Evolutionary conservation across 2,329 filamentous ascomycete genomes (phyloP).

Genomic region (Aspergillus viridinutans): DNA sequence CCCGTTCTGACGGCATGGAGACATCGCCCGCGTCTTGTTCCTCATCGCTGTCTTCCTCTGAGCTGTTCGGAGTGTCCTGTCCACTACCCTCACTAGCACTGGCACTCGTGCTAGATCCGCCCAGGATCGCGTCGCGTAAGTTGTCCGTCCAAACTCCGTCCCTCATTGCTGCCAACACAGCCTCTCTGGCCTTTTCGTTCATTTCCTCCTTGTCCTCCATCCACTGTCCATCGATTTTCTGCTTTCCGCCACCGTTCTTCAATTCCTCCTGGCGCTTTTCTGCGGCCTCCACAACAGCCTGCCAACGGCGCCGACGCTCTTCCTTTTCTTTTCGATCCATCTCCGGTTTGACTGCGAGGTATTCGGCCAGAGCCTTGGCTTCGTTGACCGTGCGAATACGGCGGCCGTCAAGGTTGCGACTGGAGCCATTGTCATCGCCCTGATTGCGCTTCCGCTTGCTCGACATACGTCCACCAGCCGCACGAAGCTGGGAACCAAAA

Average conservation of each 20-base stretch:
- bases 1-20: conserved; percentile 24
- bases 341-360: conserved; percentile 90
- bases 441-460: conserved; percentile 84
- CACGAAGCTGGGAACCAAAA: conserved; percentile 94
- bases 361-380: conserved; percentile 91
- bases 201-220: conserved; percentile 92
- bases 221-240: conserved; percentile 78
- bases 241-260: conserved; percentile 64
- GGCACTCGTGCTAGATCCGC: conserved; percentile 36
- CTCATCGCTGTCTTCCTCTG: conserved; percentile 35
- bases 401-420: conserved; percentile 86
- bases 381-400: conserved; percentile 88
- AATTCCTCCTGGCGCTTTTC: conserved; percentile 82
- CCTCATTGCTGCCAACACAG: conserved; percentile 68
- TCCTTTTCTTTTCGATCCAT: conserved; percentile 96
- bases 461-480: conserved; percentile 96
- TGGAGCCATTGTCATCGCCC: conserved; percentile 81
- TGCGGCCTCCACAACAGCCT: conserved; percentile 78
- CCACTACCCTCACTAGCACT: conserved; percentile 37
- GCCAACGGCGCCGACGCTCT: conserved; percentile 73
- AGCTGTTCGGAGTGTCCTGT: conserved; percentile 26
- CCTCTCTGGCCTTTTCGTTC: conserved; percentile 75
- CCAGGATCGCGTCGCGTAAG: conserved; percentile 33
- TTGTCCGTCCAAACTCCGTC: conserved; percentile 48
- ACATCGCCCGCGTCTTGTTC: conserved; percentile 32